phyloP scores from a whole-genome alignment of 1,139 yeast species.

The Suhomyces coccinellae region DNA sequence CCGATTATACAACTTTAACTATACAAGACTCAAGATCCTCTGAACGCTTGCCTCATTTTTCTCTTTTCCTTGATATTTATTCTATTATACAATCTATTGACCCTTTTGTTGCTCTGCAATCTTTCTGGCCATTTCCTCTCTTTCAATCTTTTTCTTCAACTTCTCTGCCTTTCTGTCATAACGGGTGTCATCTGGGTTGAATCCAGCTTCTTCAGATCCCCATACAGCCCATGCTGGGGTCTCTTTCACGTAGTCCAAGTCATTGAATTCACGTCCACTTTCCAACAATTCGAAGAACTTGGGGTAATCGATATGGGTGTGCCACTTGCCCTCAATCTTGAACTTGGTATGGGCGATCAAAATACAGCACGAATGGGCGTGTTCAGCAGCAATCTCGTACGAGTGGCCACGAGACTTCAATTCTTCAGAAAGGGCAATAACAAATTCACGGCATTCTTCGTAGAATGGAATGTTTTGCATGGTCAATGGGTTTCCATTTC shows the following conservation, averaged over 20 bases:
- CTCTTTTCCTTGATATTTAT: too few relatives aligned
- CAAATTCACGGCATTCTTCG: conserved; percentile 83
- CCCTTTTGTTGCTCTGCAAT: conserved; percentile 1
- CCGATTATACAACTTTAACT: too few relatives aligned
- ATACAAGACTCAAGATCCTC: too few relatives aligned
- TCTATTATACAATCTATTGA: background rate
- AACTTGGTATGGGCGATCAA: conserved; percentile 77
- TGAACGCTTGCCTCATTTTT: too few relatives aligned
- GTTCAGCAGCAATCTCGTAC: conserved; percentile 90
- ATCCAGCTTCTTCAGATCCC: conserved; percentile 85
- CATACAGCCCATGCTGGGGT: conserved; percentile 92
- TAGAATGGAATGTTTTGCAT: conserved; percentile 96
- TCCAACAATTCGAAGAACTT: conserved; percentile 71
- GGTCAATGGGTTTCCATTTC: conserved; percentile 84
- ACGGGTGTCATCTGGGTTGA: conserved; percentile 80
- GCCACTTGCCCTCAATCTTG: conserved; percentile 73
- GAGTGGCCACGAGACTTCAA: conserved; percentile 61
- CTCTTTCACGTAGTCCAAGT: conserved; percentile 75
- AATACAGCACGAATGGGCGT: conserved; percentile 93
- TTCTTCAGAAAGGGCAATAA: conserved; percentile 58
- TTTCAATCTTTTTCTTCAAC: conserved; percentile 42
- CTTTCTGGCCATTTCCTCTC: conserved; percentile 32
- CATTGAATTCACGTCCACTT: conserved; percentile 64
- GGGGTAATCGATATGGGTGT: conserved; percentile 84
- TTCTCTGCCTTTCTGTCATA: conserved; percentile 69